A percentile compares a stretch with the other conserved stretches of the same genome.
phyloP scores from a whole-genome alignment of 2,329 filamentous ascomycete genomes.

The Xylaria multiplex region DNA sequence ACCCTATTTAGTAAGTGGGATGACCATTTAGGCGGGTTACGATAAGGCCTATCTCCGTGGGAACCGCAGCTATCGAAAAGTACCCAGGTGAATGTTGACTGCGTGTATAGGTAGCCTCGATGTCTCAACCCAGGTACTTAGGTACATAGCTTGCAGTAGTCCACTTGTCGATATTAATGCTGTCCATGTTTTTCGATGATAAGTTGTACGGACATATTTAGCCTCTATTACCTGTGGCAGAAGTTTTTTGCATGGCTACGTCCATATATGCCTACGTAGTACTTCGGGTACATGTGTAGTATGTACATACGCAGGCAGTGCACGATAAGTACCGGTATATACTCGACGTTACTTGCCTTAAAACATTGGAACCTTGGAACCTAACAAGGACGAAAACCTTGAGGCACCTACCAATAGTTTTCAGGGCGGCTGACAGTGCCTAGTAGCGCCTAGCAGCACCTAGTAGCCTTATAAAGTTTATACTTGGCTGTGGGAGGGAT shows the following conservation, averaged over 20 bases:
- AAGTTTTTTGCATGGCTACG: constrained; percentile 9
- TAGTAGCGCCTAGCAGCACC: too few species aligned
- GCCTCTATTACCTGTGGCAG: not conserved
- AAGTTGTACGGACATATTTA: constrained; percentile 13
- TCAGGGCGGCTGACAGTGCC: not conserved
- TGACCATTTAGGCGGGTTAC: too few species aligned
- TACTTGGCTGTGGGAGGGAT: not conserved
- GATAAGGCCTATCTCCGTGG: too few species aligned
- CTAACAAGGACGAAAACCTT: not conserved
- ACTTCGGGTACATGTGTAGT: not conserved
- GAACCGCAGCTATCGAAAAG: too few species aligned
- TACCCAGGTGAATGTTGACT: not conserved
- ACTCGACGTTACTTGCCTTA: not conserved
- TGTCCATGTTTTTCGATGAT: not conserved
- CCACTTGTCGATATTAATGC: not conserved
- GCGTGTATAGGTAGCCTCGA: not conserved
- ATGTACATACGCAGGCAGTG: not conserved
- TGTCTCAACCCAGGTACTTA: not conserved
- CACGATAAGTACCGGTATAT: too few species aligned
- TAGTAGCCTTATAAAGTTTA: not conserved
- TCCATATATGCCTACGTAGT: not conserved
- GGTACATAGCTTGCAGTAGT: not conserved
- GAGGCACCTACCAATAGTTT: not conserved
- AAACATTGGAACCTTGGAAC: not conserved
- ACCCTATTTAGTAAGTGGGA: too few species aligned